Conservation (phyloP, 805 yeast genomes). For the Candida koratica region DNA sequence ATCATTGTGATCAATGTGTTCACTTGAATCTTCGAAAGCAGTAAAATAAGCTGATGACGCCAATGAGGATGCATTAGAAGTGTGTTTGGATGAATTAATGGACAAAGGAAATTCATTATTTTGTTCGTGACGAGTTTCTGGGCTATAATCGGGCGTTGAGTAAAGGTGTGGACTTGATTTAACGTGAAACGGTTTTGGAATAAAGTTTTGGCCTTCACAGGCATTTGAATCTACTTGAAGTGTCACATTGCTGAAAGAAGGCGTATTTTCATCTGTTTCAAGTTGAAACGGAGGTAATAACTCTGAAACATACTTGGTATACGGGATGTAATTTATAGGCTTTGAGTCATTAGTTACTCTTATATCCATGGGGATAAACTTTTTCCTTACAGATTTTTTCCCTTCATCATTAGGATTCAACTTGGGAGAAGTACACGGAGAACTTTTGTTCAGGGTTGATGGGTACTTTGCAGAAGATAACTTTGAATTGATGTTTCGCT, state of each 20-base stretch:
- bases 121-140: conserved; percentile 3
- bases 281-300: conserved; percentile 17
- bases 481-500: conserved; percentile 19
- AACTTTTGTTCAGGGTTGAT: conserved; percentile 1
- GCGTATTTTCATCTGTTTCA: background rate
- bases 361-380: conserved; percentile 20
- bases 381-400: conserved; percentile 12
- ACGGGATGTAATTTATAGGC: conserved; percentile 13
- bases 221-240: too few species aligned
- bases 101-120: background rate
- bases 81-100: conserved; percentile 4
- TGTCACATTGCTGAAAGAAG: conserved; percentile 1
- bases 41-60: conserved; percentile 12
- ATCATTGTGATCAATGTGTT: background rate
- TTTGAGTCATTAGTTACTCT: conserved; percentile 15
- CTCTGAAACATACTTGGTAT: conserved; percentile 2
- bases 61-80: conserved; percentile 3
- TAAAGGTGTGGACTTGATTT: background rate
- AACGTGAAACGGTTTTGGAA: conserved; percentile 14
- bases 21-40: conserved; percentile 8
- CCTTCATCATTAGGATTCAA: conserved; percentile 7
- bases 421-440: conserved; percentile 3
- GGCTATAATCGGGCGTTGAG: background rate
- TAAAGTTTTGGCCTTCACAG: conserved; percentile 6
- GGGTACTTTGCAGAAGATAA: conserved; percentile 7